Conservation (phyloP, 257 asterid genomes). For the Solanum etuberosum region DNA sequence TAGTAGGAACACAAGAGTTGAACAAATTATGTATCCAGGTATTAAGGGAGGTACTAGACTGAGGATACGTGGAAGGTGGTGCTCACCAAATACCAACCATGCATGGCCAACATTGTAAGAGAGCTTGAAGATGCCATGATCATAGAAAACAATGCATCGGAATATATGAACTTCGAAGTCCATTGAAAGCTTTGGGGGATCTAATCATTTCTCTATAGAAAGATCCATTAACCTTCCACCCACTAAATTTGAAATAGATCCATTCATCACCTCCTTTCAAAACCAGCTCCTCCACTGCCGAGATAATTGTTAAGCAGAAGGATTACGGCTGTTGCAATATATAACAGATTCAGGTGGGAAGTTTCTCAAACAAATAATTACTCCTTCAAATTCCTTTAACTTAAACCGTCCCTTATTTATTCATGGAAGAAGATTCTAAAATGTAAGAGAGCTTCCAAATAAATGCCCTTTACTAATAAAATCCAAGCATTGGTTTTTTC, state of each 20-base stretch:
- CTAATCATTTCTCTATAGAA: conserved; percentile 54
- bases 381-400: not conserved
- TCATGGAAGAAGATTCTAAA: not conserved
- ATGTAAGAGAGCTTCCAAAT: not conserved
- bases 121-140: conserved; percentile 75
- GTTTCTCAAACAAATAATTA: not conserved
- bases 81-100: conserved; percentile 62
- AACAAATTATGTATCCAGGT: conserved; percentile 29
- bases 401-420: not conserved
- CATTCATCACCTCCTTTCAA: conserved; percentile 27
- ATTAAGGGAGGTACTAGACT: conserved; percentile 28
- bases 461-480: not conserved
- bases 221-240: conserved; percentile 43
- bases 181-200: conserved; percentile 38
- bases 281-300: conserved; percentile 56
- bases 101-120: conserved; percentile 66
- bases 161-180: conserved; percentile 28
- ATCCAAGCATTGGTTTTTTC: not conserved
- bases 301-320: conserved; percentile 18
- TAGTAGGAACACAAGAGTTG: conserved; percentile 54
- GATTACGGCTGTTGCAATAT: not conserved
- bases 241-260: conserved; percentile 31
- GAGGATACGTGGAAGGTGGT: conserved; percentile 37
- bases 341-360: not conserved
- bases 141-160: conserved; percentile 35